Base-by-base conservation (phyloP, 352 stramenopile species). In the Globisporangium orthogonon region DNA sequence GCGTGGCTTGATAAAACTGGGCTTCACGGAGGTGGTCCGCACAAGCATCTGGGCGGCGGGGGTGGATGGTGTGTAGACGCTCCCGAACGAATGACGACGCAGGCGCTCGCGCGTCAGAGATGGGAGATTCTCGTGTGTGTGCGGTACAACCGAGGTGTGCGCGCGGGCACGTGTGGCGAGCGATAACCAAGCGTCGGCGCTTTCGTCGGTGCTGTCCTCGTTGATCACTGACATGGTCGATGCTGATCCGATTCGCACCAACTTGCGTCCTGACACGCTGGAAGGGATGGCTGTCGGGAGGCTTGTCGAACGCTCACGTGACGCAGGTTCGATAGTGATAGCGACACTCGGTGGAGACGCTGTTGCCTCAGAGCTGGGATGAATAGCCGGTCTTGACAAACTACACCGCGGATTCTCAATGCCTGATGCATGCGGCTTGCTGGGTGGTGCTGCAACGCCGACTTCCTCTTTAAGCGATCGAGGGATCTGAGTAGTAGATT, bases 1-100 rank as follows among this genome's bases (percentile, higher is more conserved):
- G 10, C 45, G 51, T 11, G 37, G 51, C 15, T 56, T 39, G 37
- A 56, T 56, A 28, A 56, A 56, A 18, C 18, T 56, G 35, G 29
- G 51, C 37, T 56, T 48, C 23, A 56, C 46, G 15, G 51, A 28
- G 14, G 51, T 49, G 37, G 2, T 37, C 30, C 33, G 33, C 29
- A 30, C 40, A 46, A 56, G 49, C 28, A 56, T 7, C 23, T 56
- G 14, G 6, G 51, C 45, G 15, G 39, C 29, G 28, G 23, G 37
- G 6, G 40, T 23, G 15, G 40, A 7, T 17, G 40, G 40, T 17
- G 15, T 2, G 40, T 46, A 46, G 5, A 17, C 17, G 6, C 15
- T 23, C 6, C 40, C 40, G 23, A 46, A 18, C 15, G 40, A 46
- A 46, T 46, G 40, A 5, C 40, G 40, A 4, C 40, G 40, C 40